A percentile compares a stretch with the other conserved stretches of the same genome.
phyloP scores from a whole-genome alignment of 2,329 filamentous ascomycete genomes.

The Plenodomus biglobosus region DNA sequence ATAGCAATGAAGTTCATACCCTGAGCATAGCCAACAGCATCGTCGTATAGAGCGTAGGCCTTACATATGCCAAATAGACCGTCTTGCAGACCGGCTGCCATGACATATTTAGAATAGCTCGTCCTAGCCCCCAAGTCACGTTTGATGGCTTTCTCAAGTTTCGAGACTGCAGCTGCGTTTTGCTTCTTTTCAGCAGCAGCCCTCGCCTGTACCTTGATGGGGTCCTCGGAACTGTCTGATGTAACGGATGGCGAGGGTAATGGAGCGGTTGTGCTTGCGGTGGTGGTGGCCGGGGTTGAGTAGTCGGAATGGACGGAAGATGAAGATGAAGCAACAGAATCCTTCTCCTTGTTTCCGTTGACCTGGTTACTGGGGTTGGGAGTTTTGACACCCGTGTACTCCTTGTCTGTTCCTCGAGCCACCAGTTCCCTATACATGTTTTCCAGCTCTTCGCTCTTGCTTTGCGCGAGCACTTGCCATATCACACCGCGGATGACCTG shows the following conservation, averaged over 20 bases:
- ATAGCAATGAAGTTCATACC: slow-evolving; percentile 99
- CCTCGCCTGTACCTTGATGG: slow-evolving; percentile 65
- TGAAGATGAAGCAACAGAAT: slow-evolving; percentile 72
- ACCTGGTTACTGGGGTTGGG: slow-evolving; percentile 46
- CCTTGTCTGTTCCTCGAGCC: slow-evolving; percentile 77
- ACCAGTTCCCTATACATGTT: slow-evolving; percentile 80
- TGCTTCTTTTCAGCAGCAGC: slow-evolving; percentile 70
- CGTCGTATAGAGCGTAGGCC: slow-evolving; percentile 93
- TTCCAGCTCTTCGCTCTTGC: slow-evolving; percentile 90
- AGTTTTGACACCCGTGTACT: slow-evolving; percentile 44
- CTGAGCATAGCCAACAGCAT: slow-evolving; percentile 92
- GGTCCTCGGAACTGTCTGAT: slow-evolving; percentile 59
- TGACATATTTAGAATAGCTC: slow-evolving; percentile 94
- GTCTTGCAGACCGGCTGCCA: slow-evolving; percentile 87
- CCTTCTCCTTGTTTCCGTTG: slow-evolving; percentile 59
- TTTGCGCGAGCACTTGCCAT: slow-evolving; percentile 96
- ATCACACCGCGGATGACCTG: slow-evolving; percentile 96
- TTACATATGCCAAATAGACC: slow-evolving; percentile 95
- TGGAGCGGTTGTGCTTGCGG: slow-evolving; percentile 43
- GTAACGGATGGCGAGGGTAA: slow-evolving; percentile 57
- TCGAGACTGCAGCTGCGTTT: slow-evolving; percentile 71
- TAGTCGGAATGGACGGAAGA: slow-evolving; percentile 82
- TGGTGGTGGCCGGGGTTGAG: slow-evolving; percentile 63
- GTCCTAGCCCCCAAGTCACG: slow-evolving; percentile 89
- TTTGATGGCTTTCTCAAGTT: slow-evolving; percentile 88